Percentiles rank a stretch among this genome's conserved stretches.
Evolutionary conservation across 2,329 filamentous ascomycete genomes (phyloP).

Genomic region (Fusarium neocosmosporiellum): DNA sequence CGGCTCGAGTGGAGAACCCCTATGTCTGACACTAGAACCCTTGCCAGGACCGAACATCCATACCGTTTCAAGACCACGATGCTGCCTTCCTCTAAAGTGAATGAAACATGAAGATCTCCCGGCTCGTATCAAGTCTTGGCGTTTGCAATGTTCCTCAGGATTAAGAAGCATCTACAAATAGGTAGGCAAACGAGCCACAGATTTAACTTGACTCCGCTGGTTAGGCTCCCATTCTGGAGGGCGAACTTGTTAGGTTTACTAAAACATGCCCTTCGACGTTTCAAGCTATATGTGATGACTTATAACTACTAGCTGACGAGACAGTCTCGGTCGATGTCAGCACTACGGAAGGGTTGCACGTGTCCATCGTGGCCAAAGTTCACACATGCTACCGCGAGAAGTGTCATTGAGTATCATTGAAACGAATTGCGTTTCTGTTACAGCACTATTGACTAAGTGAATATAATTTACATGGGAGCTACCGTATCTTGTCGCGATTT

Average conservation of each 20-base stretch:
- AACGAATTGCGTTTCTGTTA: background rate
- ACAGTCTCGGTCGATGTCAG: background rate
- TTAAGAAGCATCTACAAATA: background rate
- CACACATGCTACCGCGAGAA: background rate
- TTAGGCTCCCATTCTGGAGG: background rate
- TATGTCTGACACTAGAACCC: background rate
- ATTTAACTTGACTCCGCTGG: background rate
- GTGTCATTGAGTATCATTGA: background rate
- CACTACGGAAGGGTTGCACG: background rate
- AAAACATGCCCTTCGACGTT: background rate
- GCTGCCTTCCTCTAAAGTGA: background rate
- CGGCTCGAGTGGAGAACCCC: background rate
- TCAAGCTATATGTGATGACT: background rate
- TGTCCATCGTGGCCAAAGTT: background rate
- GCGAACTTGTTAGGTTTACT: background rate
- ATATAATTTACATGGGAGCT: no score
- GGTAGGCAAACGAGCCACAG: background rate
- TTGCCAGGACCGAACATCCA: background rate
- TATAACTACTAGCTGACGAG: background rate
- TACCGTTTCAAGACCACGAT: background rate
- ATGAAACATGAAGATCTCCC: background rate
- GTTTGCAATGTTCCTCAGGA: background rate
- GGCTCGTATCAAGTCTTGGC: background rate
- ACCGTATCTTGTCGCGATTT: background rate
- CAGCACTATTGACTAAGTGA: background rate